These are phyloP conservation scores for Liquidambar formosana DNA, from an alignment of 164 flowering plant genomes.

Conservation along the genomic window DNA sequence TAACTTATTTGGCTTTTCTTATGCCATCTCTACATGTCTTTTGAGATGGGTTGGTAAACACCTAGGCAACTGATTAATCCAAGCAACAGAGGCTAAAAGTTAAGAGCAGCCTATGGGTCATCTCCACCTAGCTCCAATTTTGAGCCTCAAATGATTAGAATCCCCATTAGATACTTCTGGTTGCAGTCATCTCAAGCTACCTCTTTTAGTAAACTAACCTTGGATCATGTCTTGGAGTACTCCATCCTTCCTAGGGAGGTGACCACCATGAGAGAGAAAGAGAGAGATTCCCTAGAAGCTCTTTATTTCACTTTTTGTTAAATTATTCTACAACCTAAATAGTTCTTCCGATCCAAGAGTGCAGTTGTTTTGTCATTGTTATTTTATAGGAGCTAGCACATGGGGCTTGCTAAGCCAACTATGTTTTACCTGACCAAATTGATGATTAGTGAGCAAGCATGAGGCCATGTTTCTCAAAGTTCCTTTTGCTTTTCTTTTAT, in stretches of 20 bases:
- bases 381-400: conserved; percentile 22
- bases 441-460: conserved; percentile 5
- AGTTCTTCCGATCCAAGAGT: conserved; percentile 5
- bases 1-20: conserved; percentile 31
- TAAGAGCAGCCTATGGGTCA: conserved; percentile 1
- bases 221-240: too few species aligned
- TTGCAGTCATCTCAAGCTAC: conserved; percentile 17
- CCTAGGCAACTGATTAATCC: conserved; percentile 6
- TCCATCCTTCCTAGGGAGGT: too few species aligned
- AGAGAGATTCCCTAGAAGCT: conserved; percentile 12
- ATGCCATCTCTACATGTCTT: conserved; percentile 14
- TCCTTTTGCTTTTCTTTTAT: conserved; percentile 13
- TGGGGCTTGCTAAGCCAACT: conserved; percentile 18
- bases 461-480: conserved; percentile 17
- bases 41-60: conserved; percentile 23
- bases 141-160: conserved; percentile 25
- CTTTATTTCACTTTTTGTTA: conserved; percentile 6
- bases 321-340: conserved; percentile 1
- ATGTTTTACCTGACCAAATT: conserved; percentile 2
- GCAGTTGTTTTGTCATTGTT: conserved; percentile 13
- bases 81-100: conserved; percentile 16
- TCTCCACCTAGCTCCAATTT: conserved; percentile 5
- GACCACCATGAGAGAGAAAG: conserved; percentile 6
- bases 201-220: too few species aligned
- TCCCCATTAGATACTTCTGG: conserved; percentile 2